Evolutionary conservation across 306 rosid species (phyloP), one percentile per base, ranked within the genome.

Genomic region (Vigna mungo): DNA sequence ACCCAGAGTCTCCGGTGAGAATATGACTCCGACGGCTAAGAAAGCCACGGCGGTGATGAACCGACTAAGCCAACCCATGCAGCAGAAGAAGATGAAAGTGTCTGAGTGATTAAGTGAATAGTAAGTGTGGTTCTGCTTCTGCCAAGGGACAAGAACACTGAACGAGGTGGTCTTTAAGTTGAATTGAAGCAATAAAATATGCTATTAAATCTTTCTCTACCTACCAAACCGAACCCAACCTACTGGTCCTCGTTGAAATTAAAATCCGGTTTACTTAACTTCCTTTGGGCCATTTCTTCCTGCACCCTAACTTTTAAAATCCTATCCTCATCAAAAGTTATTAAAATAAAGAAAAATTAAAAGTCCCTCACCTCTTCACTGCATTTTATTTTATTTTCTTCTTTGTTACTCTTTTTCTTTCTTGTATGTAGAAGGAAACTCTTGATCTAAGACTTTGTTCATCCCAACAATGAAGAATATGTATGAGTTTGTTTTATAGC

Each of bases 1-100:
- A 76, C 90, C 93, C 52, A 96, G 84, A 18, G 91, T 87, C 81
- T 89, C 97, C 74, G 99, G 98, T 2, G 99, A 91, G 86, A 96
- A 89, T 25, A 96, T 84, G 9, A 96, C 98, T 78, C 99, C 99
- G 59, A 90, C 41, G 14, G 99, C 94, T 67, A 95, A 80, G 87
- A 95, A 95, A 49, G 83, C 88, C 84, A 91, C 90, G 7, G 98
- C 98, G 2, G 89, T 79, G 21, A 88, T 69, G 71, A 92, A 92
- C 68, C 93, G 90, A 6, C 91, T 77, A 9, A 90, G 62, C 97
- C 99, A 91, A 85, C 83, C 97, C 99, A 96, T 95, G 12, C 62
- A 11, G 46, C 12, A 9, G 46, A 41, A 9, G 46, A 41, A 41
- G 13, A 41, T 41, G 46, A 41, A 9, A 41, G 46, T 41, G 46